Percentiles rank a stretch among this genome's conserved stretches.
These are phyloP conservation scores for Chloropicon primus DNA, from an alignment of 139 green algal genomes.

Conservation along the genomic window DNA sequence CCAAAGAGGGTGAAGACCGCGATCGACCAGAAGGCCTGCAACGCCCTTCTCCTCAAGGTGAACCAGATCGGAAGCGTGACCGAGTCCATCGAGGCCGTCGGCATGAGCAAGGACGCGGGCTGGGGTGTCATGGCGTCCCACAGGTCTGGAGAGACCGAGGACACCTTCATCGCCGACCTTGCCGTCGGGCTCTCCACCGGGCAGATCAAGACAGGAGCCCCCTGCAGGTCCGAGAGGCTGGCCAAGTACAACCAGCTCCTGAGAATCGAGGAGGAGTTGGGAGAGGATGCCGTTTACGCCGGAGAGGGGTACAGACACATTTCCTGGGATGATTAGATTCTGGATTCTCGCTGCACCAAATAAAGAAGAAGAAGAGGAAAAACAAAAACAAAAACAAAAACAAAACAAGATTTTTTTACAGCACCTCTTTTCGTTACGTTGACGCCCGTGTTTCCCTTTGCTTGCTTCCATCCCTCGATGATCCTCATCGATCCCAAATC, in stretches of 20 bases:
- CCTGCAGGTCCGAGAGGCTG: neutral
- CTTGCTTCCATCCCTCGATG: too few species aligned
- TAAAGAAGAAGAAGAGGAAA: too few species aligned
- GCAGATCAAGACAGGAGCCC: conserved; percentile 2
- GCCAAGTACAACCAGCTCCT: conserved; percentile 7
- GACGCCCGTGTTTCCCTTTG: neutral
- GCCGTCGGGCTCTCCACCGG: neutral
- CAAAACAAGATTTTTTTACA: too few species aligned
- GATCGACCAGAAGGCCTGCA: conserved; percentile 3
- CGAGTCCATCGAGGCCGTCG: neutral
- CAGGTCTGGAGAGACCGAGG: conserved; percentile 1
- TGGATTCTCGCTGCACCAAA: too few species aligned
- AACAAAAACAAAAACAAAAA: too few species aligned
- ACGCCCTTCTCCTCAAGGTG: conserved; percentile 4
- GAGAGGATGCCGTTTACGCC: conserved; percentile 39
- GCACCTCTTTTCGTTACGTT: neutral
- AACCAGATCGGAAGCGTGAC: conserved; percentile 1
- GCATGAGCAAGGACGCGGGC: neutral
- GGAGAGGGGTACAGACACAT: conserved; percentile 25
- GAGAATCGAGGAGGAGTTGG: neutral
- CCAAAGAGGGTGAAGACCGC: neutral
- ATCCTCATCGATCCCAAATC: too few species aligned
- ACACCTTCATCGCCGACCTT: conserved; percentile 5
- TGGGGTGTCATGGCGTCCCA: conserved; percentile 2
- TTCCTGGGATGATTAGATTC: neutral